Evolutionary conservation across 2,329 filamentous ascomycete genomes (phyloP), one percentile per base, ranked within the genome.

Genomic region (Xylariaceae sp.): DNA sequence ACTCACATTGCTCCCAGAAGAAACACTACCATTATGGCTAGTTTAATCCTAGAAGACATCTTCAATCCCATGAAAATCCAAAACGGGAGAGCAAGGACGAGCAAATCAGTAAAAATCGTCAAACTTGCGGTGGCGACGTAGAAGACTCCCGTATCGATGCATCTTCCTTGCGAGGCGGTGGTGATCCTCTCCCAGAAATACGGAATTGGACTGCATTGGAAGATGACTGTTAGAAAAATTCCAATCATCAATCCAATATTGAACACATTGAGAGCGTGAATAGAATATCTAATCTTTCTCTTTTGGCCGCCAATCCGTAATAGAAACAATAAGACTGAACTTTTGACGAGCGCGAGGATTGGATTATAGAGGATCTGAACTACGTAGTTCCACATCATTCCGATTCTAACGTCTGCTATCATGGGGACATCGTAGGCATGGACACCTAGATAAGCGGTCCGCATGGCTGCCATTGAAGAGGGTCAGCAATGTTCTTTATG

Each of bases 1-100:
- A 60, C 66, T 64, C 55, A 68, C 66, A 68, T 40, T 18, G 60
- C 60, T 19, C 66, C 66, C 1, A 65, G 54, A 20, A 64, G 60
- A 49, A 77, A 78, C 4, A 78, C 73, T 3, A 65, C 62, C 37
- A 78, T 69, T 14, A 77, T 60, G 0, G 74, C 74, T 2, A 74
- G 59, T 54, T 77, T 77, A 3, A 71, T 65, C 43, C 65, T 71
- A 2, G 64, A 64, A 6, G 68, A 66, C 67, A 78, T 75, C 23
- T 73, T 74, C n/a, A 78, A 63, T 2, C 71, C 70, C 7, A 73
- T 54, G 48, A 79, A 78, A 18, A 77, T 74, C 65, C 72, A 74
- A 37, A 77, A 73, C 0, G 76, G 76, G 19, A 79, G 63, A 0
- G 70, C 54, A 10, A 77, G 66, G 1, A 76, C 68, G 23, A 77